A percentile compares a stretch with the other conserved stretches of the same genome.
Conservation (phyloP, 352 stramenopile genomes). For the Pythium sukuiense region DNA sequence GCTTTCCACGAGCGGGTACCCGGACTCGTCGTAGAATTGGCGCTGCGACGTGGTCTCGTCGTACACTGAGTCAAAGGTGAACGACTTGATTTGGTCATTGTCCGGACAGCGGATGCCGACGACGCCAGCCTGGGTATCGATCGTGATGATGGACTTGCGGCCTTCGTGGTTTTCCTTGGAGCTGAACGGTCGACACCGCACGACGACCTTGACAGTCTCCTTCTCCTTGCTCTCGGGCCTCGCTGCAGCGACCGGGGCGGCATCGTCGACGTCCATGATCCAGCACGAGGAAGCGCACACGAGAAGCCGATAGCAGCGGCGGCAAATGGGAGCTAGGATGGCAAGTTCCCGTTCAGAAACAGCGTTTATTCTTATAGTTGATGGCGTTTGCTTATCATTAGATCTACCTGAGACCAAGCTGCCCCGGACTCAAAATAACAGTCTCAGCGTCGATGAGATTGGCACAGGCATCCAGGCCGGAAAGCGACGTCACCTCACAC, state of each 20-base stretch:
- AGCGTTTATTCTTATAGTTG: background rate
- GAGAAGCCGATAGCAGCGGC: background rate
- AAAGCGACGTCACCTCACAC: no score
- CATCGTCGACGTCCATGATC: slow-evolving; percentile 10
- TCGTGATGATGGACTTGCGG: slow-evolving; percentile 77
- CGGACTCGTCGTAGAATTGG: slow-evolving; percentile 87
- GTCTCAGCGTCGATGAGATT: background rate
- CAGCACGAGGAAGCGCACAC: background rate
- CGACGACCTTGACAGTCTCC: slow-evolving; percentile 88
- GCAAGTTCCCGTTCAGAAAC: background rate
- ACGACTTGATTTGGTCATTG: slow-evolving; percentile 79
- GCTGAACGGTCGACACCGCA: slow-evolving; percentile 86
- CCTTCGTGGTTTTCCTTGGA: slow-evolving; percentile 83
- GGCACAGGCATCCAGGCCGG: no score
- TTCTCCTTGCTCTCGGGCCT: slow-evolving; percentile 48
- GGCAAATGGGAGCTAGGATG: background rate
- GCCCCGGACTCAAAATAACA: slow-evolving; percentile 2
- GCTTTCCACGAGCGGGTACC: slow-evolving; percentile 86
- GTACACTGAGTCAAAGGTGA: slow-evolving; percentile 92
- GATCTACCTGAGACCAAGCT: background rate
- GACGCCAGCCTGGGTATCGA: slow-evolving; percentile 62
- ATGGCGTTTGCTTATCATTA: slow-evolving; percentile 6
- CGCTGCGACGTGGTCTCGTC: slow-evolving; percentile 83
- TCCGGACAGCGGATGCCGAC: slow-evolving; percentile 80
- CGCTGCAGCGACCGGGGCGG: background rate